Base-by-base conservation (phyloP, 441 rosid species). In the Brassica hybrid region DNA sequence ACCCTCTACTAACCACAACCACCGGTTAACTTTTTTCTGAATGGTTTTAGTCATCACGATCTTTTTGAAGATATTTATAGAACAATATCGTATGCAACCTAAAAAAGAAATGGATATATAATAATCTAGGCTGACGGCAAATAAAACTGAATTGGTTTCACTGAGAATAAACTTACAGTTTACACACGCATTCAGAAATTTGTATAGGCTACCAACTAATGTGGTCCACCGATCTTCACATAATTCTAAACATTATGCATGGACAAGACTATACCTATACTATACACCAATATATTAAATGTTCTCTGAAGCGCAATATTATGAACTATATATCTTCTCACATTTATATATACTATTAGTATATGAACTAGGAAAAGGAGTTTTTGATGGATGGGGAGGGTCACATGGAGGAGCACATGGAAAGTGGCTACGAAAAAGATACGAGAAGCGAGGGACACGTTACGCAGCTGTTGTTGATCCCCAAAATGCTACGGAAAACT, bases 321-420 rank as follows among this genome's bases (percentile, higher is more conserved):
- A 45, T 17, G 54, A 65, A 65, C 12, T 0, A 45, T 3, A 11
- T 11, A 18, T 57, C n/a, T 57, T 19, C 11, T 57, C 21, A 3
- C 27, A 6, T 56, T 56, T 18, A 18, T 18, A 56, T 56, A 18
- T 18, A 10, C 25, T 5, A 50, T n/a, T 56, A 59, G 17, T 14
- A 48, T 68, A 50, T 56, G 63, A 21, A 60, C 54, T 60, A 4
- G 16, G 16, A 73, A 27, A 38, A 17, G 3, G 18, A 38, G 74
- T 67, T 48, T 61, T 41, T 62, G 75, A 80, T 11, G 23, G 71
- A 79, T 70, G 69, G 65, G 72, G 76, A 64, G 50, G 18, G 68
- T 80, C 88, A 86, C 88, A 83, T 85, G 88, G 84, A 79, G 67
- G 18, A 76, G 85, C 84, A 70, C 86, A 86, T 83, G 87, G 87